phyloP scores from a whole-genome alignment of 2,329 filamentous ascomycete genomes.

The Stemphylium lycopersici region DNA sequence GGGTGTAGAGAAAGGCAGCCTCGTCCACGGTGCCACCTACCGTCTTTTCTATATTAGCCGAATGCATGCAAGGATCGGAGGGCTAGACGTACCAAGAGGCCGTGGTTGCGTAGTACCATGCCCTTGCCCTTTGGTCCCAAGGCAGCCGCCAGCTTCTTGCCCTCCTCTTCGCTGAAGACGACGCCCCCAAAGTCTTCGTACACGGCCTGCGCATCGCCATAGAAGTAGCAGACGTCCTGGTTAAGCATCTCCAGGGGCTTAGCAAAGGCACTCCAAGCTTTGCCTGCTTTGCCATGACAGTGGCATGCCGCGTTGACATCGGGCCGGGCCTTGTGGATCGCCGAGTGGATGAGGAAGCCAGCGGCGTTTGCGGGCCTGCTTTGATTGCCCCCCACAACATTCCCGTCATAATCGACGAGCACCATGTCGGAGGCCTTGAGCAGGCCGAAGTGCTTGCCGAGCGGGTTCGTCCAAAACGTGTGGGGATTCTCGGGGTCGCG shows the following conservation, averaged over 20 bases:
- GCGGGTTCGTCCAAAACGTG: constrained; percentile 72
- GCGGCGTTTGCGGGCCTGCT: constrained; percentile 68
- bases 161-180: constrained; percentile 68
- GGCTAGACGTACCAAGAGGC: constrained; percentile 57
- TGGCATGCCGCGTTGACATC: constrained; percentile 73
- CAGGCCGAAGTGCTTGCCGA: constrained; percentile 69
- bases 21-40: constrained; percentile 76
- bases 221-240: constrained; percentile 69
- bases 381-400: constrained; percentile 67
- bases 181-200: constrained; percentile 70
- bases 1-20: constrained; percentile 71
- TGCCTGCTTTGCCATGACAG: constrained; percentile 69
- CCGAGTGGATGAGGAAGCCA: constrained; percentile 73
- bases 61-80: neutral
- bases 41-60: constrained; percentile 49
- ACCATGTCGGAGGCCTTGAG: constrained; percentile 71
- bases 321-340: constrained; percentile 69
- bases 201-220: constrained; percentile 67
- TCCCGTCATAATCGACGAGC: constrained; percentile 67
- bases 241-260: constrained; percentile 72
- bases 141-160: constrained; percentile 66
- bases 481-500: constrained; percentile 67
- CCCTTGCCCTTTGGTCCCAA: constrained; percentile 67
- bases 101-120: constrained; percentile 73
- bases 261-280: constrained; percentile 71